Base-by-base conservation (phyloP, 2,329 filamentous ascomycete genomes). In the Penicillium olsonii region DNA sequence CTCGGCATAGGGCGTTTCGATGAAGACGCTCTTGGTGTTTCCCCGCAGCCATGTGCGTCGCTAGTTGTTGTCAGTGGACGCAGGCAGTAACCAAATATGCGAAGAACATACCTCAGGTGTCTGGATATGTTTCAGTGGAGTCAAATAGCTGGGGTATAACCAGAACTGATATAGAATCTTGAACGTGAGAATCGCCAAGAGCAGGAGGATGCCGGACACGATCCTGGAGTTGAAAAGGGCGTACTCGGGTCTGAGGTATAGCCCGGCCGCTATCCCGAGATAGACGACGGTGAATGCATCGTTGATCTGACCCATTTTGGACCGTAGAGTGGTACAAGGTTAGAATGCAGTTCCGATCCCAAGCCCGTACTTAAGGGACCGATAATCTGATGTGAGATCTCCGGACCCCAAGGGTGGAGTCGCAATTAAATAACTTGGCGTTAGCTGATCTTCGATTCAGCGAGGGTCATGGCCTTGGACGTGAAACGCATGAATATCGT, bases 101-200 rank as follows among this genome's bases (percentile, higher is more conserved):
- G 22, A 24, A 24, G 22, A 20, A 63, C 75, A 60, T 60, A 80
- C 79, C 37, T 72, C 61, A 5, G 82, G 79, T 11, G 72, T 68
- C 4, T 83, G 83, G 26, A 87, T 63, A 59, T 83, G 69, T 52
- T 80, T 76, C 39, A 87, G 58, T 2, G 83, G 82, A 33, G 78
- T 84, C 52, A 87, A 71, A 52, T 76, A 80, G 27, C 74, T 68
- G 3, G 84, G 84, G 59, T 83, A 86, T 37, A 87, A 58, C 9
- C 84, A 42, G 0, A 80, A 61, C 20, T 35, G 48, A 53, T 73
- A 72, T 4, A 70, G 5, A 3, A 65, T 24, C 35, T 57, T 64
- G 6, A 58, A 50, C 2, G 57, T 6, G 27, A 53, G 61, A 17
- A 68, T 44, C 12, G 62, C 35, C 1, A 56, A 27, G 26, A 66